Conservation (phyloP, 164 flowering plant species). For the Aristolochia contorta region DNA sequence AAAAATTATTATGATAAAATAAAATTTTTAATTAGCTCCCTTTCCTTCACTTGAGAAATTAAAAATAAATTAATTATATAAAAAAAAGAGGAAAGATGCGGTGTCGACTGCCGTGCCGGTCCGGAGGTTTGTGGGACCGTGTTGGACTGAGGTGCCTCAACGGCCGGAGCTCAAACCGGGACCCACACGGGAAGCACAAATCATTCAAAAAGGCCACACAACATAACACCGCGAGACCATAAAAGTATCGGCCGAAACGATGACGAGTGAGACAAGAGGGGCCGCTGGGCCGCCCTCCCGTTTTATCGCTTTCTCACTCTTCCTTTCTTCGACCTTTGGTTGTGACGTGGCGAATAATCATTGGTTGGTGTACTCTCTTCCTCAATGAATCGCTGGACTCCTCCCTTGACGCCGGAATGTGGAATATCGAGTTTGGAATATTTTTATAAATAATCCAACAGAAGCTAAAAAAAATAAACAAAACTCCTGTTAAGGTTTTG, state of each 20-base stretch:
- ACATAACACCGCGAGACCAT: too few relatives aligned
- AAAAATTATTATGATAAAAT: too few relatives aligned
- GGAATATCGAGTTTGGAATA: not conserved
- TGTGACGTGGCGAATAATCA: not conserved
- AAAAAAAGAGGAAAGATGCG: not conserved
- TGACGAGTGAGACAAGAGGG: not conserved
- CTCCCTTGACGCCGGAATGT: too few relatives aligned
- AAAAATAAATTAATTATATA: too few relatives aligned
- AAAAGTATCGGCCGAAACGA: not conserved
- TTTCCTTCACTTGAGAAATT: too few relatives aligned
- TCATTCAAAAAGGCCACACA: not conserved
- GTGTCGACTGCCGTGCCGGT: not conserved
- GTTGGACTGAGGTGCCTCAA: not conserved
- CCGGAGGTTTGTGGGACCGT: not conserved
- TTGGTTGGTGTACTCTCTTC: constrained; percentile 14
- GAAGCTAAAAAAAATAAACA: not conserved
- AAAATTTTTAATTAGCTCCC: too few relatives aligned
- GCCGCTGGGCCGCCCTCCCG: not conserved
- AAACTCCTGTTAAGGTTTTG: not conserved
- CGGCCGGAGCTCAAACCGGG: not conserved
- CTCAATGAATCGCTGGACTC: too few relatives aligned
- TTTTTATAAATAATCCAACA: too few relatives aligned
- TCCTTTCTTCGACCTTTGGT: not conserved
- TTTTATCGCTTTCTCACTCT: not conserved
- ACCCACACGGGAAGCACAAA: not conserved